These are phyloP conservation scores for Daldinia grandis DNA, from an alignment of 495 filamentous ascomycete genomes.

Conservation along the genomic window DNA sequence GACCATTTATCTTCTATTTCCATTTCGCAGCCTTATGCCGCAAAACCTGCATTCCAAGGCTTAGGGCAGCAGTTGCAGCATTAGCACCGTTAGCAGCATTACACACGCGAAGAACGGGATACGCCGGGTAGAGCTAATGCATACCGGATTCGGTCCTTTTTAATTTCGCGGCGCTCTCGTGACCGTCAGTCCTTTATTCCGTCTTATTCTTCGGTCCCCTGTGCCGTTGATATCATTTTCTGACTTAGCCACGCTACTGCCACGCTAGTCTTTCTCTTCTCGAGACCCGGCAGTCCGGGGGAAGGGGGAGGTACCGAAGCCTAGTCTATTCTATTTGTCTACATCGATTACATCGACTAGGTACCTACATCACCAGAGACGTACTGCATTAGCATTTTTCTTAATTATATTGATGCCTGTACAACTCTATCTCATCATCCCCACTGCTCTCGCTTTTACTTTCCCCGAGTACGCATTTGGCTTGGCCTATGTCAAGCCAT, in stretches of 20 bases:
- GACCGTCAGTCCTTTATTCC: conserved; percentile 27
- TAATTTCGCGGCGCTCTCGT: conserved; percentile 28
- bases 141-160: conserved; percentile 43
- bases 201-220: conserved; percentile 3
- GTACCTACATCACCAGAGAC: not conserved
- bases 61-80: not conserved
- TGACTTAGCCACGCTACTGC: not conserved
- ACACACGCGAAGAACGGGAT: conserved; percentile 10
- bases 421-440: not conserved
- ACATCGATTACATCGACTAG: not conserved
- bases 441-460: conserved; percentile 29
- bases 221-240: conserved; percentile 15
- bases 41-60: conserved; percentile 4
- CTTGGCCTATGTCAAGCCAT: conserved; percentile 19
- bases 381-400: not conserved
- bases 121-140: conserved; percentile 25
- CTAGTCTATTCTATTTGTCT: not conserved
- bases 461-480: conserved; percentile 21
- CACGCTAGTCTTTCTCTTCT: conserved; percentile 18
- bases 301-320: conserved; percentile 1
- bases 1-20: conserved; percentile 11
- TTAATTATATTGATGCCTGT: not conserved
- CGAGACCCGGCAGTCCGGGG: conserved; percentile 35
- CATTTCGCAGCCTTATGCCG: conserved; percentile 17
- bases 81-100: not conserved